A percentile compares a stretch with the other conserved stretches of the same genome.
Evolutionary conservation across 225 moss, liverwort and hornwort genomes (phyloP).

Genomic region (Sphagnum tenellum): DNA sequence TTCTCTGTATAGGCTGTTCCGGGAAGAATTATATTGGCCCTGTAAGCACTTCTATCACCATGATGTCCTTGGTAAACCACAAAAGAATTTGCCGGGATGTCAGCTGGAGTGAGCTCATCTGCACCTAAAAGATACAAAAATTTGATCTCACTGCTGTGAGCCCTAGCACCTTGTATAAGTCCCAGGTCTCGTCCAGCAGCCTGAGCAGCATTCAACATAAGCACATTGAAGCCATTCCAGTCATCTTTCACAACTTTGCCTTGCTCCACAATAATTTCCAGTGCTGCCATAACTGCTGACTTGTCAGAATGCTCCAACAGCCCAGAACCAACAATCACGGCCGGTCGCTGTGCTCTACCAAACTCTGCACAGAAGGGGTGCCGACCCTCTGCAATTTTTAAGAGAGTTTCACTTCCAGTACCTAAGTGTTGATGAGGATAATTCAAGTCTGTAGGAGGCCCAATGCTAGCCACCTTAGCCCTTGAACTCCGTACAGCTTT

Average conservation of each 20-base stretch:
- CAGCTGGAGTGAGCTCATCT: slow-evolving; percentile 79
- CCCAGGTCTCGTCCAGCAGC: slow-evolving; percentile 88
- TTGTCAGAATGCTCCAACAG: slow-evolving; percentile 66
- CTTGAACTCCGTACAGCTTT: slow-evolving; percentile 62
- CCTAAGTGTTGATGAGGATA: slow-evolving; percentile 73
- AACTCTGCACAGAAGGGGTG: slow-evolving; percentile 71
- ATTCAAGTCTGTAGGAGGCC: slow-evolving; percentile 57
- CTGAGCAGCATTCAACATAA: slow-evolving; percentile 86
- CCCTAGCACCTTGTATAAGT: slow-evolving; percentile 67
- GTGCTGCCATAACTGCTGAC: slow-evolving; percentile 62
- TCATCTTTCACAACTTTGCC: slow-evolving; percentile 58
- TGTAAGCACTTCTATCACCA: slow-evolving; percentile 82
- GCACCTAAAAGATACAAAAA: slow-evolving; percentile 84
- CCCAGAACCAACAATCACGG: slow-evolving; percentile 71
- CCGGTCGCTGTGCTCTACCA: slow-evolving; percentile 62
- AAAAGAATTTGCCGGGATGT: slow-evolving; percentile 65
- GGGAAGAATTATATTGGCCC: slow-evolving; percentile 88
- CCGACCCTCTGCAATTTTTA: slow-evolving; percentile 65
- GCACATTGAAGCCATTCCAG: slow-evolving; percentile 86
- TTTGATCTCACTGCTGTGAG: slow-evolving; percentile 47
- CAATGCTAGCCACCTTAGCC: slow-evolving; percentile 68
- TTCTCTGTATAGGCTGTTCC: slow-evolving; percentile 87
- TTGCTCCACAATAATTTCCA: slow-evolving; percentile 63
- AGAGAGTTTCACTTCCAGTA: slow-evolving; percentile 42
- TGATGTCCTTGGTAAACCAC: slow-evolving; percentile 98